Evolutionary conservation across 208 protist genomes (phyloP), one percentile per base, ranked within the genome.

Genomic region (Angomonas deanei): DNA sequence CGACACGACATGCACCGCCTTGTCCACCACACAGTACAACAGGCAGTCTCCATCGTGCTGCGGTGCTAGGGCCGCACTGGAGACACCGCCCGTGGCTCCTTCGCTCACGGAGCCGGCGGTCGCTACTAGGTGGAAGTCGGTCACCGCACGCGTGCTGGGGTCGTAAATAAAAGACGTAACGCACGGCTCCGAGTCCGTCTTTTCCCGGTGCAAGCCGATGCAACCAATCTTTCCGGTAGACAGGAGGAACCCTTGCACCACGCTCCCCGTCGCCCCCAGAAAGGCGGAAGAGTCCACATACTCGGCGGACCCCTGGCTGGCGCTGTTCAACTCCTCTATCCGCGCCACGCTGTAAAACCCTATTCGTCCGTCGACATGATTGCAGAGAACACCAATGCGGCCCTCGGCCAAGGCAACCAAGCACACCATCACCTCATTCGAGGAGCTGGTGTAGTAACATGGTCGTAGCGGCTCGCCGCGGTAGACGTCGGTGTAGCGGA

Each of bases 381-480:
- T 68, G 10, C 73, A 81, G 28, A 86, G 83, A 32, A 81, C 76
- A 24, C 76, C 80, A 30, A 86, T 65, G 47, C 76, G 76, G 49
- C 66, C 66, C 50, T 80, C 70, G 28, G 76, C 64, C 0, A 83
- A 62, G 50, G 74, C 57, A 32, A 81, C 63, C 10, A 84, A 47
- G 15, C 72, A 69, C 23, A 83, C 80, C 67, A 83, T 83, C 76
- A 86, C 83, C 50, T 83, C 72, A 58, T 83, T 67, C 1, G 80
- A 76, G 8, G 75, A 73, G 2, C 69, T 77, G 10, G 80, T 83
- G 60, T 81, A 86, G 68, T 86, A 83, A 36, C 36, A 57, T 53
- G 79, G 10, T 1, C 60, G 55, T n/a, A 59, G 49, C 36, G 59
- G 58, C 31, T 24, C 34, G 15, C 66, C 58, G 4, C 50, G 56